Percentiles rank a stretch among this genome's conserved stretches.
Evolutionary conservation across 495 filamentous ascomycete genomes (phyloP).

Genomic region (Geopyxis carbonaria): DNA sequence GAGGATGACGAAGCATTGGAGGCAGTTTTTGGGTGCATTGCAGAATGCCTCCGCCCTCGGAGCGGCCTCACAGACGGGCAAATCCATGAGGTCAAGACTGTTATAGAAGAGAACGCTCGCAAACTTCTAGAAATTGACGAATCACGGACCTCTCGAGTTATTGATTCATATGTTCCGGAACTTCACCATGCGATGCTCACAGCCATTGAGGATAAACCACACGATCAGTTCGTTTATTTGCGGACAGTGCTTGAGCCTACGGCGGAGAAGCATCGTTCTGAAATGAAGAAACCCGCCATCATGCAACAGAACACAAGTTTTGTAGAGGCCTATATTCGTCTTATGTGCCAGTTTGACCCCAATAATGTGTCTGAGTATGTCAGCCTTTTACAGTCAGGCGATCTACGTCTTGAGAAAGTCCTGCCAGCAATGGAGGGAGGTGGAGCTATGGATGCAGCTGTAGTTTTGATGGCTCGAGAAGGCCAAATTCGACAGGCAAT

Average conservation of each 20-base stretch:
- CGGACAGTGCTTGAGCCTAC: constrained; percentile 58
- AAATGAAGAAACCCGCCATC: constrained; percentile 14
- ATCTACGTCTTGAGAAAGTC: constrained; percentile 64
- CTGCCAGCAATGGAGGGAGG: constrained; percentile 75
- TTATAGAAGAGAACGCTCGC: constrained; percentile 49
- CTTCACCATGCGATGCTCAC: constrained; percentile 55
- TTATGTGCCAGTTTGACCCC: constrained; percentile 74
- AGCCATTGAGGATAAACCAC: constrained; percentile 43
- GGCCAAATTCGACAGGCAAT: constrained; percentile 73
- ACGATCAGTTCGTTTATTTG: constrained; percentile 61
- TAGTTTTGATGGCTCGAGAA: constrained; percentile 78
- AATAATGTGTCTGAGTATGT: constrained; percentile 75
- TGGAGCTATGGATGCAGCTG: constrained; percentile 82
- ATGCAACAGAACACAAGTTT: constrained; percentile 34
- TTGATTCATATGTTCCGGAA: constrained; percentile 48
- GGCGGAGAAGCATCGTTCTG: constrained; percentile 25
- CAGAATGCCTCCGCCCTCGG: constrained; percentile 59
- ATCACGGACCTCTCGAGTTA: constrained; percentile 45
- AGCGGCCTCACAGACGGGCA: constrained; percentile 58
- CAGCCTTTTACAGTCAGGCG: constrained; percentile 54
- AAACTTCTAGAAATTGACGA: constrained; percentile 58
- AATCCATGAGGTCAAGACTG: constrained; percentile 50
- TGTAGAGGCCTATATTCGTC: constrained; percentile 68
- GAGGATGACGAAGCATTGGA: constrained; percentile 64
- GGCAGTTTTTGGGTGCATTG: constrained; percentile 58